Base-by-base conservation (phyloP, 441 rosid genomes). In the Brassica hybrid region DNA sequence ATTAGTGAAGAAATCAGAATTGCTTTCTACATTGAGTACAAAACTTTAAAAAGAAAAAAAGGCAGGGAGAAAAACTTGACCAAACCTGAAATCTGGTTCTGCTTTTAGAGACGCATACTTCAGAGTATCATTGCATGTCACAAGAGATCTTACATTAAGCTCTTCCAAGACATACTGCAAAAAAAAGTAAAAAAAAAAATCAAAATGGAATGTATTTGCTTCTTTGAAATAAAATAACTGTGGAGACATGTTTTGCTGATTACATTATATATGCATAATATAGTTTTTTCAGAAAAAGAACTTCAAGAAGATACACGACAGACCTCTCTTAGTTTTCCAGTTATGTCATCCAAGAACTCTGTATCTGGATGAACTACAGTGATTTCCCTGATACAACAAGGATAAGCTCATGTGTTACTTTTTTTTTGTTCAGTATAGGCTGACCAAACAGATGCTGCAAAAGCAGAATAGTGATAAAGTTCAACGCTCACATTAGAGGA, bases 1-100 rank as follows among this genome's bases (percentile, higher is more conserved):
- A n/a, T n/a, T 25, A 73, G n/a, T 52, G 73, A 74, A 74, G 79
- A 17, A 59, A 25, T 25, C 73, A 80, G 65, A 71, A 43, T 14
- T 59, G 41, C 57, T 67, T 21, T 41, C 27, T 25, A 60, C 7
- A 71, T 48, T 50, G 13, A 56, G 62, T 38, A 9, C 60, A 67
- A 67, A 32, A 1, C 25, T 25, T 41, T 50, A 41, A 27, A 74
- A 54, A 14, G 19, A 73, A 19, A 18, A 30, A 41, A 8, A 16
- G 3, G 61, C 14, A 58, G 48, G 10, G 25, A 18, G 17, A 43
- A 50, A 63, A 72, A 9, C 32, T 67, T 65, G 25, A 80, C 84
- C 68, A 78, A 90, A 41, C 99, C 98, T 94, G 74, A 94, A 96
- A 77, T 96, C 98, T 14, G 98, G 99, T 83, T 94, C 99, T 10